Conservation (phyloP, 2,329 filamentous ascomycete genomes). For the Cytospora chrysosperma region DNA sequence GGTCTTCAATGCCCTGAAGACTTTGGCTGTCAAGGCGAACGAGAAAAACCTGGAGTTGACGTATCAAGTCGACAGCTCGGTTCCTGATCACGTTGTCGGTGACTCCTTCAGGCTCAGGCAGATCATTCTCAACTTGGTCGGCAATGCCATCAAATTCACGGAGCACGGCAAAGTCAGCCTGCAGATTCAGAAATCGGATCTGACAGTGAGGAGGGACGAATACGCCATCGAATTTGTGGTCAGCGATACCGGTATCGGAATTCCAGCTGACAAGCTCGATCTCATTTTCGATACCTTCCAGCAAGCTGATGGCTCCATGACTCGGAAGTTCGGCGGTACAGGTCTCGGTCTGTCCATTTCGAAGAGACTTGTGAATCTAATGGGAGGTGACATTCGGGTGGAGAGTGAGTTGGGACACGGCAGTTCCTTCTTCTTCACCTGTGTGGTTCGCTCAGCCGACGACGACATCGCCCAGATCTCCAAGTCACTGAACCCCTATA, state of each 20-base stretch:
- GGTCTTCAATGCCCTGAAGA: slow-evolving; percentile 96
- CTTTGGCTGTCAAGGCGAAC: slow-evolving; percentile 93
- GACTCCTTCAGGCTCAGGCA: slow-evolving; percentile 95
- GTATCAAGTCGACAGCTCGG: slow-evolving; percentile 88
- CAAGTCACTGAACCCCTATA: slow-evolving; percentile 86
- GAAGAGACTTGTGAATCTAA: slow-evolving; percentile 89
- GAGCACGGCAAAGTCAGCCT: slow-evolving; percentile 95
- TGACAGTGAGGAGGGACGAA: slow-evolving; percentile 69
- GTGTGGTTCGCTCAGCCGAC: slow-evolving; percentile 79
- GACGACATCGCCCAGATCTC: slow-evolving; percentile 76
- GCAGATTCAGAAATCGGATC: slow-evolving; percentile 69
- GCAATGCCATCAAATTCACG: slow-evolving; percentile 98
- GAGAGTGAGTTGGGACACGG: slow-evolving; percentile 88
- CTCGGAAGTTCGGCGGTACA: slow-evolving; percentile 91
- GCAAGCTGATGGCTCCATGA: slow-evolving; percentile 95
- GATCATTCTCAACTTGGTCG: slow-evolving; percentile 94
- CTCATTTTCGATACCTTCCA: slow-evolving; percentile 99
- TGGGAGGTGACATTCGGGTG: slow-evolving; percentile 96
- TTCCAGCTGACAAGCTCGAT: slow-evolving; percentile 91
- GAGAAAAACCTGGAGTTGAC: slow-evolving; percentile 92
- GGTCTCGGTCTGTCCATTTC: slow-evolving; percentile 93
- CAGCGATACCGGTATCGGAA: slow-evolving; percentile 94
- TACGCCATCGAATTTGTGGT: slow-evolving; percentile 96
- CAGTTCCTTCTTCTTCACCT: slow-evolving; percentile 96
- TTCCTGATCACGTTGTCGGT: slow-evolving; percentile 92